Evolutionary conservation across 192 early-diverging fungal genomes (phyloP), one percentile per base, ranked within the genome.

Genomic region (Coemansia sp.): DNA sequence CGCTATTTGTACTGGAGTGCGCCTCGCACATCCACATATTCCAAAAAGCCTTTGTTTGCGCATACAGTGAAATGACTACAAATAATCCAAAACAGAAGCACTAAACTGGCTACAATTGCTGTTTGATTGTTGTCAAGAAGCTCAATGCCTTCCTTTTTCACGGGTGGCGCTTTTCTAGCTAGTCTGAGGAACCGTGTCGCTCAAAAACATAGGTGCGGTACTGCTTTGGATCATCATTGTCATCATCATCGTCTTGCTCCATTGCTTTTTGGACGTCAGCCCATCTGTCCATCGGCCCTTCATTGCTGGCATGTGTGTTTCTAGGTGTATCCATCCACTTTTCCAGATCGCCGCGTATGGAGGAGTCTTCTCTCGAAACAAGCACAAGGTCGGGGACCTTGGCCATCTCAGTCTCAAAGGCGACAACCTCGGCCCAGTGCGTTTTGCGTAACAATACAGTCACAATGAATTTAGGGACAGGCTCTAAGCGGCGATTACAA

Each of bases 381-480:
- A 72, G 59, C 5, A 49, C 21, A 47, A 72, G 58, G 41, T 22
- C 37, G 0, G 63, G 22, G 32, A 61, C 46, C 26, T 47, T 61
- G 8, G 70, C 70, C 64, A 72, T 72, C 36, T 66, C 63, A 1
- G 63, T 63, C 19, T 72, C 70, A 66, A 72, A 72, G 18, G 47
- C 58, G 18, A 15, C 43, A 41, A 72, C 49, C 59, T 72, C 70
- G 6, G 49, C 37, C 63, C 63, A 61, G 21, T 63, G 63, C n/a
- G 59, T 66, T 21, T 36, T 54, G 40, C 70, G 55, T 45, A 72
- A 21, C 1, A 63, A 63, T 6, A 48, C 43, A 0, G 70, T 72
- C n/a, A 72, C 41, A 22, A 72, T 61, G 32, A 65, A 72, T 41
- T 58, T 52, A 2, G 70, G 59, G 3, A 39, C 46, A 2, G 57